Percentiles rank a stretch among this genome's conserved stretches.
These are phyloP conservation scores for Phytopythium aichiense DNA, from an alignment of 352 stramenopile species.

Conservation along the genomic window DNA sequence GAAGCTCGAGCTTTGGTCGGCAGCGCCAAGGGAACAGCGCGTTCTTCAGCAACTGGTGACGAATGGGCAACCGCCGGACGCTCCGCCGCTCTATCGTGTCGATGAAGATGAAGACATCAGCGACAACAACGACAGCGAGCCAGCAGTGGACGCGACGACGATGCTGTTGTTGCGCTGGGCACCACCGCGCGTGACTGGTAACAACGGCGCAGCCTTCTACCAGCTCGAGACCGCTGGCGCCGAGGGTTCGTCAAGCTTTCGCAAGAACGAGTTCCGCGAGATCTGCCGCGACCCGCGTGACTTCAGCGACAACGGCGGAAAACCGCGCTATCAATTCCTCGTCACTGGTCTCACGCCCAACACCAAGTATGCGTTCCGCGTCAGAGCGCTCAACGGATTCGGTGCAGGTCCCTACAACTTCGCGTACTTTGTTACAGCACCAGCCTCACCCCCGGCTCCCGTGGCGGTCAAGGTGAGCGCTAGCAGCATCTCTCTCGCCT, in stretches of 20 bases:
- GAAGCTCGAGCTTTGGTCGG: constrained; percentile 73
- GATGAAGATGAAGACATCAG: constrained; percentile 33
- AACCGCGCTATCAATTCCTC: constrained; percentile 74
- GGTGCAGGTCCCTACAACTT: constrained; percentile 85
- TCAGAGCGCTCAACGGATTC: constrained; percentile 90
- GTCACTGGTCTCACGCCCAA: constrained; percentile 68
- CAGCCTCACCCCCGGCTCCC: constrained; percentile 58
- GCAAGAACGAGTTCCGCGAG: constrained; percentile 71
- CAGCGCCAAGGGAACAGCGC: constrained; percentile 62
- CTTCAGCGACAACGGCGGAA: constrained; percentile 72
- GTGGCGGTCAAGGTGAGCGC: constrained; percentile 56
- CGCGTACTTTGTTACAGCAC: constrained; percentile 80
- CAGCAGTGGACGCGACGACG: constrained; percentile 58
- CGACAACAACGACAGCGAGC: constrained; percentile 7
- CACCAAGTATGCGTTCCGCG: constrained; percentile 87
- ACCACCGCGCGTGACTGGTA: constrained; percentile 48
- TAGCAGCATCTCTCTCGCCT: constrained; percentile 73
- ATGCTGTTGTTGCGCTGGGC: constrained; percentile 66
- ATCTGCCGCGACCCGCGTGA: constrained; percentile 87
- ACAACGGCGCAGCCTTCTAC: constrained; percentile 79
- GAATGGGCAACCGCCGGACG: constrained; percentile 52
- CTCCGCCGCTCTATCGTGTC: constrained; percentile 48
- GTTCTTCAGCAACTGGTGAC: constrained; percentile 65
- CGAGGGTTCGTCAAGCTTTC: constrained; percentile 61
- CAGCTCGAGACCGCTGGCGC: constrained; percentile 76